Base-by-base conservation (phyloP, 2,329 filamentous ascomycete genomes). In the Nannizziopsis barbatae region DNA sequence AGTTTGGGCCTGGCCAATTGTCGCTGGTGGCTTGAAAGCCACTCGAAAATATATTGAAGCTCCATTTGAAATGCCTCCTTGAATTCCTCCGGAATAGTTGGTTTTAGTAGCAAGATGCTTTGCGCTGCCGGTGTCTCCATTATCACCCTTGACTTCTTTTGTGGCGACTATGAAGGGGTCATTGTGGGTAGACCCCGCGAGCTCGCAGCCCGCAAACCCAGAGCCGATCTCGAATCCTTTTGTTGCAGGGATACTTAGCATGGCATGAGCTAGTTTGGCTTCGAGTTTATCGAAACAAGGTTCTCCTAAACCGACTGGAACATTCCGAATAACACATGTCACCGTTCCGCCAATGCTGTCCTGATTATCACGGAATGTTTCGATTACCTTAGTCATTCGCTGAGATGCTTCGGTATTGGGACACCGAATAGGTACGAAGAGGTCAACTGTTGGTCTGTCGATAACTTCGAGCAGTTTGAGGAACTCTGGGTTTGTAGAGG, bases 141-240 rank as follows among this genome's bases (percentile, higher is more conserved):
- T 46, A 12, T 53, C 44, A 40, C 54, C 53, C 14, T 52, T 32
- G 15, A 74, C 64, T 5, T 68, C 64, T 1, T 68, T 64, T 2
- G 75, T 70, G 11, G 79, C 72, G 49, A 75, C 73, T 56, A 90
- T 71, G 67, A 94, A 95, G 48, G 85, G 74, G 66, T 96, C 90
- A 65, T 96, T 96, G 76, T 96, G 89, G 47, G 76, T 75, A n/a
- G 84, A 92, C 17, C 92, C 90, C 1, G 84, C 83, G 35, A 96
- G 76, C 64, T 89, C 84, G 60, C 84, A 84, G 50, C 92, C 90
- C 44, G 76, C 81, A 65, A 96, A 96, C 10, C 92, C 92, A 46
- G 86, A 94, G 47, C 92, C 92, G 56, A 96, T 83, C 65, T 96
- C 90, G 62, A 96, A 96, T 47, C 84, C 90, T 71, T 96, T 98